Evolutionary conservation across 2,329 filamentous ascomycete species (phyloP).

Genomic region (Exophiala lecanii-corni): DNA sequence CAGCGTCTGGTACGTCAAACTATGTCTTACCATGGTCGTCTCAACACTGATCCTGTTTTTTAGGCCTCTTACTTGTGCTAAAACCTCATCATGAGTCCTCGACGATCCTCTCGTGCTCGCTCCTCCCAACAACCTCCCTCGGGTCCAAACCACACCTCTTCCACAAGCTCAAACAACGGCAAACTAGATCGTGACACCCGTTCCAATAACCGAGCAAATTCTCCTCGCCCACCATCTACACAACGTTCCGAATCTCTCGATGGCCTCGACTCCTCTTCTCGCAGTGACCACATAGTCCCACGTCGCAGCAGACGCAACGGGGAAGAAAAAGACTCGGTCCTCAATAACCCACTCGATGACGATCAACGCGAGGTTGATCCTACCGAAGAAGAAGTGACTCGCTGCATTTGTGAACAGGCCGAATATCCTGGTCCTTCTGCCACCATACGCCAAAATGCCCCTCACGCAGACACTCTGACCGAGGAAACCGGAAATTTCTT

Average conservation of each 20-base stretch:
- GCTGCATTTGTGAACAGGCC: slow-evolving; percentile 89
- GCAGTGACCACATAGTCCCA: slow-evolving; percentile 48
- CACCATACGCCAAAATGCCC: slow-evolving; percentile 17
- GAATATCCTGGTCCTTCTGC: slow-evolving; percentile 74
- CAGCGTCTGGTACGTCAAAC: too few relatives aligned
- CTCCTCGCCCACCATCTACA: slow-evolving; percentile 70
- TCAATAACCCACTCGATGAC: slow-evolving; percentile 52
- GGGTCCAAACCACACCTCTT: slow-evolving; percentile 71
- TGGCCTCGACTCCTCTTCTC: slow-evolving; percentile 46
- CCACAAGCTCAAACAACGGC: slow-evolving; percentile 56
- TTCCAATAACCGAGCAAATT: slow-evolving; percentile 67
- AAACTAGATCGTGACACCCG: slow-evolving; percentile 68
- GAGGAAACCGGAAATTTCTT: slow-evolving; percentile 93
- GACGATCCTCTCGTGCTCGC: slow-evolving; percentile 88
- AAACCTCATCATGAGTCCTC: slow-evolving; percentile 56
- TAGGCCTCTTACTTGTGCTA: neutral
- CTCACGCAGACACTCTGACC: slow-evolving; percentile 27
- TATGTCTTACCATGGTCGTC: too few relatives aligned
- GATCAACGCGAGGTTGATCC: slow-evolving; percentile 59
- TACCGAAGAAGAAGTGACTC: slow-evolving; percentile 88
- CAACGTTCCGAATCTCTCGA: slow-evolving; percentile 49
- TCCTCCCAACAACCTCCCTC: slow-evolving; percentile 64
- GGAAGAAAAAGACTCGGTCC: slow-evolving; percentile 47
- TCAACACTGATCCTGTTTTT: neutral
- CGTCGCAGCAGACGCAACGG: slow-evolving; percentile 71